Evolutionary conservation across 208 protist species (phyloP).

Genomic region (Leishmania martiniquensis): DNA sequence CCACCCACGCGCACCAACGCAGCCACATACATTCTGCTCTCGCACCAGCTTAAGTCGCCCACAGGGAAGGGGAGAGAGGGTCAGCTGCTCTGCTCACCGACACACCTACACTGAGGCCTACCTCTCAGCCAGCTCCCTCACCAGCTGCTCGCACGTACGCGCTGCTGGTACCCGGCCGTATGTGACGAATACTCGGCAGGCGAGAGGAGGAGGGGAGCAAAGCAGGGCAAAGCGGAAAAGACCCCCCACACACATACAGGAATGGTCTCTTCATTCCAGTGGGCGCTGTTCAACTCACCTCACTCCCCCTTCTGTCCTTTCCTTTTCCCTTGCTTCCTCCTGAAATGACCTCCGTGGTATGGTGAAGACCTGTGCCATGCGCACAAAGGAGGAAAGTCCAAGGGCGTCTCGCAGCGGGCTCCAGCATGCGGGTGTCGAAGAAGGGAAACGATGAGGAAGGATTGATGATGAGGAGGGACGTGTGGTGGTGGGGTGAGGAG

Average conservation of each 20-base stretch:
- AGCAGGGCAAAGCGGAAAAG: background rate
- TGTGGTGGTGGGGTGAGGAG: background rate
- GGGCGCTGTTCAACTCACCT: background rate
- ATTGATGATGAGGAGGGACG: background rate
- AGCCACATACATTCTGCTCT: background rate
- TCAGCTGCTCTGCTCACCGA: background rate
- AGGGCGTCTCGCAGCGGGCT: background rate
- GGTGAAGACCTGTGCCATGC: background rate
- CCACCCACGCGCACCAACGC: background rate
- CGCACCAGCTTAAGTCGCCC: background rate
- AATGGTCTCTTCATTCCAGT: background rate
- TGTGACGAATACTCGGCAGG: background rate
- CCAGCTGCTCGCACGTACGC: background rate
- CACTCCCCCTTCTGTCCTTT: background rate
- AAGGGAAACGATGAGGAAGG: background rate
- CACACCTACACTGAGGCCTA: background rate
- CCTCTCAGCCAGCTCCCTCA: background rate
- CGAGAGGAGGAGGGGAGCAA: background rate
- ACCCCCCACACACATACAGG: background rate
- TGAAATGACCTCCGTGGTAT: background rate
- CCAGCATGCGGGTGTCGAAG: conserved; percentile 1
- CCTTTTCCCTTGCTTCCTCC: background rate
- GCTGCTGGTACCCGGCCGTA: background rate
- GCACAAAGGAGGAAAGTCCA: background rate
- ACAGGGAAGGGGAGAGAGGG: background rate